These are phyloP conservation scores for Camelina sativa DNA, from an alignment of 345 rosid species.

Conservation along the genomic window DNA sequence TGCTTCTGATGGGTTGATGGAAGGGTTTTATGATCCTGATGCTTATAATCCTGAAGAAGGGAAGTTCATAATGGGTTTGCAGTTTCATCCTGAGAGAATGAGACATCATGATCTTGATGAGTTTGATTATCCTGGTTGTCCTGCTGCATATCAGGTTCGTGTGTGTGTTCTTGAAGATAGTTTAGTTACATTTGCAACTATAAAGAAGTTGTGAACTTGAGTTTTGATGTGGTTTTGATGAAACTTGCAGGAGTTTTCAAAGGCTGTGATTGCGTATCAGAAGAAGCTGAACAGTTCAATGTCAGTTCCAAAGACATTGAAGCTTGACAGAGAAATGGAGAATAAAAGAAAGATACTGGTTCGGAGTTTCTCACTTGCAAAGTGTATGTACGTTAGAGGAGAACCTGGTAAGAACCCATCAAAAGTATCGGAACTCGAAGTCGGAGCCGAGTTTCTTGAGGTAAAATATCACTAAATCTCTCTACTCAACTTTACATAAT, in stretches of 20 bases:
- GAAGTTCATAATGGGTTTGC: slow-evolving; percentile 68
- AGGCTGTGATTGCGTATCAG: slow-evolving; percentile 82
- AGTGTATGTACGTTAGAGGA: slow-evolving; percentile 55
- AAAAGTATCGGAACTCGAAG: slow-evolving; percentile 60
- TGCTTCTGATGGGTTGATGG: slow-evolving; percentile 67
- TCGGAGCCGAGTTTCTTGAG: slow-evolving; percentile 84
- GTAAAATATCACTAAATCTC: slow-evolving; percentile 42
- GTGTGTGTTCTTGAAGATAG: slow-evolving; percentile 19
- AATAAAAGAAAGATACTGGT: slow-evolving; percentile 58
- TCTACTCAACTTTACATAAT: neutral
- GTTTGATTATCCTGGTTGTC: slow-evolving; percentile 67
- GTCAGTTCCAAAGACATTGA: slow-evolving; percentile 50
- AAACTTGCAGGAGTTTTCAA: slow-evolving; percentile 74
- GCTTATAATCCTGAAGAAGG: slow-evolving; percentile 69
- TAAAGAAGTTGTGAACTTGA: slow-evolving; percentile 3
- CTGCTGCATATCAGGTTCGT: slow-evolving; percentile 69
- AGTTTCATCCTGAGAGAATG: slow-evolving; percentile 80
- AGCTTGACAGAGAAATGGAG: slow-evolving; percentile 68
- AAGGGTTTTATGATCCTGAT: slow-evolving; percentile 73
- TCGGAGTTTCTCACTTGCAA: slow-evolving; percentile 80
- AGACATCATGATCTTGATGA: slow-evolving; percentile 53
- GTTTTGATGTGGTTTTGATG: neutral
- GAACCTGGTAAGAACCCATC: slow-evolving; percentile 47
- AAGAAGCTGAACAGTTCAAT: slow-evolving; percentile 64
- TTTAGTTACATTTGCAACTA: neutral